Conservation (phyloP, 2,329 filamentous ascomycete species). For the Leptographium radiaticola region DNA sequence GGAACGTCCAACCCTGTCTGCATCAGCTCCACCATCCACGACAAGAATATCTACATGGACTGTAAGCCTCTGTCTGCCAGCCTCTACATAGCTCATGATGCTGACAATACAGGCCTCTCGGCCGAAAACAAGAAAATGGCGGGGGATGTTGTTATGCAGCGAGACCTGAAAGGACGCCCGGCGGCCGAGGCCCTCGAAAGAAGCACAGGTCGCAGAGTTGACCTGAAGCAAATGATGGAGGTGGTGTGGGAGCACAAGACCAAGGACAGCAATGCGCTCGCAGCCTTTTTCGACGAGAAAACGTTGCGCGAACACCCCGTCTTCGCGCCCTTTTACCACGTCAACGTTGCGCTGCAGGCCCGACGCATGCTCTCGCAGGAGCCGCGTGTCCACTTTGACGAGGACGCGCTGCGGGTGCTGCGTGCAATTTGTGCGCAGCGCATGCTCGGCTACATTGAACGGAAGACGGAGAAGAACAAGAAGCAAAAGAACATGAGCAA, state of each 20-base stretch:
- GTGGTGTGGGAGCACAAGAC: neutral
- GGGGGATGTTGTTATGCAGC: neutral
- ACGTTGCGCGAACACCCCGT: neutral
- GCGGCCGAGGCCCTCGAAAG: neutral
- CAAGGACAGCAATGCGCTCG: neutral
- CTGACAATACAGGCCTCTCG: neutral
- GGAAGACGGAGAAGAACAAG: neutral
- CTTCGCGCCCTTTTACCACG: neutral
- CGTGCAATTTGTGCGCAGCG: neutral
- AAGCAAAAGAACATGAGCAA: neutral
- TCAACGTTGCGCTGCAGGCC: neutral
- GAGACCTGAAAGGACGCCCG: neutral
- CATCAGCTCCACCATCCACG: neutral
- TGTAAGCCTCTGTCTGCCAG: neutral
- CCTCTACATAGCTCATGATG: neutral
- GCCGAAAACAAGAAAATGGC: neutral
- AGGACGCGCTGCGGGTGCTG: neutral
- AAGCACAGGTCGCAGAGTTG: neutral
- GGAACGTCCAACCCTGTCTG: neutral
- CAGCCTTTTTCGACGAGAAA: neutral
- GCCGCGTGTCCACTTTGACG: neutral
- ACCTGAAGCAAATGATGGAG: neutral
- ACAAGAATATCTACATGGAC: neutral
- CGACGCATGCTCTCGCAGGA: neutral
- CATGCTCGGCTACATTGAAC: neutral